Base-by-base conservation (phyloP, 2,329 filamentous ascomycete species). In the Colletotrichum viniferum region DNA sequence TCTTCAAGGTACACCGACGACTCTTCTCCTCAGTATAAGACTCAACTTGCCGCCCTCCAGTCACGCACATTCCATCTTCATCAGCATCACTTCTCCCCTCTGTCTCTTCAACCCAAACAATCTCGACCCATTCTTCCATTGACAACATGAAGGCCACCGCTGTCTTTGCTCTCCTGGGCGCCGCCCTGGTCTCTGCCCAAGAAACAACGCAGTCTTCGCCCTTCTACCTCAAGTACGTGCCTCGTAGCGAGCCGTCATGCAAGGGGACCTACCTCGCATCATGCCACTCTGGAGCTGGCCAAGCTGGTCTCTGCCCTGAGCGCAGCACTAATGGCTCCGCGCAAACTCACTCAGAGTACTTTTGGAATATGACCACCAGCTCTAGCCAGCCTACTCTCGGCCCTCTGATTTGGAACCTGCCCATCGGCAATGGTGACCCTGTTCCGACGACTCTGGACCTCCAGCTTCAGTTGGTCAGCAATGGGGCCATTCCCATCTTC, bases 281-380 rank as follows among this genome's bases (percentile, higher is more conserved):
- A 21, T 77, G 76, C 38, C 76, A 77, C 32, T 76, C 76, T 14
- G 76, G 73, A 28, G 76, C 76, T 38, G 76, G 38, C 24, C 64
- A 76, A 24, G 58, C 70, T 18, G 76, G 76, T 13, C 69, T 77
- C 26, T 77, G 76, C 64, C 64, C 70, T 4, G 76, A 76, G 55
- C 32, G 18, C 9, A 28, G 30, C 13, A 28, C 13, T 34, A 30
- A 32, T 24, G 34, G 34, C 32, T n/a, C 34, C 14, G 55, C 34
- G 58, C 24, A 55, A 30, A 48, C 26, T 36, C 16, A 26, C 34
- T 14, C 28, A 7, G 13, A 62, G n/a, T 74, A 66, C 62, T 73
- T 66, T 34, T 56, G 66, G 55, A 72, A 74, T 10, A 43, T 67
- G 62, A 75, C 71, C 8, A 43, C 62, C 13, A 26, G n/a, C 5